Conservation (phyloP, 768 basidiomycete genomes). For the Mycena venus region DNA sequence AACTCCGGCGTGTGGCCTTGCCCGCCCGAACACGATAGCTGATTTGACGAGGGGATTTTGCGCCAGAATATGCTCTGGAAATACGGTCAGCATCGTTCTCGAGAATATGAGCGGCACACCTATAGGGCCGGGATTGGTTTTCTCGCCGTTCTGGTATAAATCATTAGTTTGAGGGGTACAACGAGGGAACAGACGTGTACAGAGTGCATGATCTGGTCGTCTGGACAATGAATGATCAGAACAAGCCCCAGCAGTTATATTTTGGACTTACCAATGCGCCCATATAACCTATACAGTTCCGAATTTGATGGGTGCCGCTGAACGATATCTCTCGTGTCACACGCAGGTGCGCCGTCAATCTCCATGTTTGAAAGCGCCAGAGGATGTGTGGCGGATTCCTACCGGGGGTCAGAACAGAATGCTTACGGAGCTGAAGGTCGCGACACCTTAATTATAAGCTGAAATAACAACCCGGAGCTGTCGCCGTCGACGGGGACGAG, state of each 20-base stretch:
- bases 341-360: conserved; percentile 8
- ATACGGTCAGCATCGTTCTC: neutral
- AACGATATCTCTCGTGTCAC: conserved; percentile 6
- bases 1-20: neutral
- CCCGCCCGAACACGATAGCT: conserved; percentile 7
- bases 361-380: conserved; percentile 1
- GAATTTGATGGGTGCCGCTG: conserved; percentile 3
- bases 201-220: conserved; percentile 22
- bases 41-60: conserved; percentile 1
- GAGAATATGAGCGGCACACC: neutral
- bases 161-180: neutral
- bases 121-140: conserved; percentile 14
- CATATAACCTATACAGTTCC: conserved; percentile 5
- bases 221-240: neutral
- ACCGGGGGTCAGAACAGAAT: neutral
- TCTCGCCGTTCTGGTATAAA: conserved; percentile 12
- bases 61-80: neutral
- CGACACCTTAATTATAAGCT: conserved; percentile 12
- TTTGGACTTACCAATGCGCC: neutral
- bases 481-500: conserved; percentile 10
- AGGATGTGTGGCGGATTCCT: neutral
- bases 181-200: neutral
- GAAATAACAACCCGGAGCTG: neutral
- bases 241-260: neutral
- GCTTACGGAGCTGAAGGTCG: neutral